These are phyloP conservation scores for Collybia sordida DNA, from an alignment of 768 basidiomycete genomes.

Conservation along the genomic window DNA sequence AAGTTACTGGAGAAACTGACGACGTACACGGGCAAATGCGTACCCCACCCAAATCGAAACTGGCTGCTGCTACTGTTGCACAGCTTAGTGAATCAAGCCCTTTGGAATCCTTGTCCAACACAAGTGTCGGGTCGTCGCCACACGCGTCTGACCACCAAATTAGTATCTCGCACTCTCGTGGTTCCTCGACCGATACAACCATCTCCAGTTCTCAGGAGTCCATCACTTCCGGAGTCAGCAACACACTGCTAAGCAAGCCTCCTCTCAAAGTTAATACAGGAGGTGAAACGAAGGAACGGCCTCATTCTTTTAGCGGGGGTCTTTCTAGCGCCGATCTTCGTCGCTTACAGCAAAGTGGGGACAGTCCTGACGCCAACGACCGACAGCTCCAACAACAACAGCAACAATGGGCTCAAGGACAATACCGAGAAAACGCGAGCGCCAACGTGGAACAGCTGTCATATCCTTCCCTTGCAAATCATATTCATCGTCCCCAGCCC, in stretches of 20 bases:
- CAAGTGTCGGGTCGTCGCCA: slow-evolving; percentile 74
- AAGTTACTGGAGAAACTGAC: slow-evolving; percentile 50
- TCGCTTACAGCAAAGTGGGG: slow-evolving; percentile 70
- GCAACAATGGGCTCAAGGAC: slow-evolving; percentile 50
- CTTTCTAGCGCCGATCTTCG: slow-evolving; percentile 72
- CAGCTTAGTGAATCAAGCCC: slow-evolving; percentile 69
- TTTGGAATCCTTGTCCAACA: slow-evolving; percentile 68
- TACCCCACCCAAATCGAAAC: slow-evolving; percentile 69
- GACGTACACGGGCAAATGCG: slow-evolving; percentile 54
- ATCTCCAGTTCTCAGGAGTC: slow-evolving; percentile 61
- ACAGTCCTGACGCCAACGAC: slow-evolving; percentile 35
- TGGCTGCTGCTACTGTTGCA: slow-evolving; percentile 46
- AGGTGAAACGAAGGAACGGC: slow-evolving; percentile 69
- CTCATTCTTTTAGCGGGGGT: slow-evolving; percentile 81
- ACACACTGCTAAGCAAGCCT: slow-evolving; percentile 54
- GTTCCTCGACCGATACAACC: slow-evolving; percentile 79
- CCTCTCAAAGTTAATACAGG: slow-evolving; percentile 52
- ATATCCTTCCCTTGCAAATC: slow-evolving; percentile 68
- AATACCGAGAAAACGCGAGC: slow-evolving; percentile 44
- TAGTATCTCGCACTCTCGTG: slow-evolving; percentile 72
- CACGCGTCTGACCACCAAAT: slow-evolving; percentile 67
- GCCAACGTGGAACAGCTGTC: slow-evolving; percentile 44
- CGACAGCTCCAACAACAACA: slow-evolving; percentile 37
- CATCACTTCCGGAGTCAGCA: slow-evolving; percentile 48
- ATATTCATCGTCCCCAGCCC: slow-evolving; percentile 54